These are phyloP conservation scores for Dimargaris xerosporica DNA, from an alignment of 192 early-diverging fungal genomes.

Conservation along the genomic window DNA sequence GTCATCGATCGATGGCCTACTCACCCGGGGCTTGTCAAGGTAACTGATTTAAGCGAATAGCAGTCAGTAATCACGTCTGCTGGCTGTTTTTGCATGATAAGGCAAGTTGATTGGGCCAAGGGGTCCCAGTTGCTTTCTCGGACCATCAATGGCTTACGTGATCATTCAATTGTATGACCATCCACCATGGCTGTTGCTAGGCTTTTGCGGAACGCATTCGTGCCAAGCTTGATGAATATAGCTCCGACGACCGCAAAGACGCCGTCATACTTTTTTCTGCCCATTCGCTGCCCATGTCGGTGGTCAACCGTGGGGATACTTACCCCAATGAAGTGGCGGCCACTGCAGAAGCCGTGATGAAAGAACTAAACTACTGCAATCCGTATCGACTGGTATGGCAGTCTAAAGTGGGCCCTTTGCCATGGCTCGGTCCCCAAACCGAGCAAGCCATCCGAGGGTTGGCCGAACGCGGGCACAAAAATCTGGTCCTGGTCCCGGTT, in stretches of 20 bases:
- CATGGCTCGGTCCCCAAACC: constrained; percentile 89
- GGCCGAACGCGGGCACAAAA: constrained; percentile 57
- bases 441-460: constrained; percentile 60
- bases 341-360: constrained; percentile 70
- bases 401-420: constrained; percentile 79
- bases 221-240: constrained; percentile 44
- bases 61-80: neutral
- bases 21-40: constrained; percentile 67
- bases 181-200: too few relatives aligned
- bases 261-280: constrained; percentile 88
- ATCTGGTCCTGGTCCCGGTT: constrained; percentile 78
- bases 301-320: constrained; percentile 82
- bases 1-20: constrained; percentile 94
- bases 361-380: constrained; percentile 44
- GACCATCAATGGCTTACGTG: too few relatives aligned
- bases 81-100: too few relatives aligned
- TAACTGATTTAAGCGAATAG: constrained; percentile 14
- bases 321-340: constrained; percentile 78
- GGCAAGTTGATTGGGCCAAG: too few relatives aligned
- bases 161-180: too few relatives aligned
- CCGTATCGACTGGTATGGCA: constrained; percentile 91
- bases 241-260: constrained; percentile 39
- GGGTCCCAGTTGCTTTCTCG: too few relatives aligned
- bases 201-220: constrained; percentile 71
- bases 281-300: constrained; percentile 86